These are phyloP conservation scores for Tylopilus vinaceipallidus DNA, from an alignment of 768 basidiomycete species.

Conservation along the genomic window DNA sequence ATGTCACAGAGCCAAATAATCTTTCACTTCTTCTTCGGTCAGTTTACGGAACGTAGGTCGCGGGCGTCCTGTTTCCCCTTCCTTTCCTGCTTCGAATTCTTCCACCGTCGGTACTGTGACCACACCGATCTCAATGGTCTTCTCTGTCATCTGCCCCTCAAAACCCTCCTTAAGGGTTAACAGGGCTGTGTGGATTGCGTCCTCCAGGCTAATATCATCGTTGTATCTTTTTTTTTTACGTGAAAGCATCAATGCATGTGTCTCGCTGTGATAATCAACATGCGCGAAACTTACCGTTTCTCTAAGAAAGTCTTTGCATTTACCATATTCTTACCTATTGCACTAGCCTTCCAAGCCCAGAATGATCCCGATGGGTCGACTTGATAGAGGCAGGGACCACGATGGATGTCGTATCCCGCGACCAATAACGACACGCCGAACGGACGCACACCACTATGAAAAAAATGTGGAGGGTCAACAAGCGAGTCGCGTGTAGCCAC, in stretches of 20 bases:
- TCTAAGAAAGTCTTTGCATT: conserved; percentile 99
- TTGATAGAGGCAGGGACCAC: conserved; percentile 97
- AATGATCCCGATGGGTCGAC: conserved; percentile 98
- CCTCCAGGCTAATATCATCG: conserved; percentile 97
- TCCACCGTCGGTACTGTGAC: conserved; percentile 81
- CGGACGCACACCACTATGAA: conserved; percentile 91
- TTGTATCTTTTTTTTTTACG: conserved; percentile 82
- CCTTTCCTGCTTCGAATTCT: conserved; percentile 58
- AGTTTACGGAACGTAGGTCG: conserved; percentile 94
- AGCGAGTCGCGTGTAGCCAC: conserved; percentile 21
- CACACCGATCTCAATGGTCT: conserved; percentile 98
- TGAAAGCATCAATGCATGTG: conserved; percentile 18
- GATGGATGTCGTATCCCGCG: conserved; percentile 92
- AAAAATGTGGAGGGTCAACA: conserved; percentile 32
- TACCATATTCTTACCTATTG: conserved; percentile 99
- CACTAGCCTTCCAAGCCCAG: conserved; percentile 99
- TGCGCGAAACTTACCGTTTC: conserved; percentile 70
- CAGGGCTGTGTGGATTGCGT: conserved; percentile 97
- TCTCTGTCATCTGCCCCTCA: conserved; percentile 99
- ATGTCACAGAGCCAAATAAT: conserved; percentile 83
- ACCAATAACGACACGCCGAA: conserved; percentile 97
- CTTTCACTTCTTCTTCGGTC: conserved; percentile 93
- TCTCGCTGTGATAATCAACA: conserved; percentile 20
- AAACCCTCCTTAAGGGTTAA: conserved; percentile 98
- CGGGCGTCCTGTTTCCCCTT: conserved; percentile 66